phyloP scores from a whole-genome alignment of 2,329 filamentous ascomycete species.

The Xylariales sp. region DNA sequence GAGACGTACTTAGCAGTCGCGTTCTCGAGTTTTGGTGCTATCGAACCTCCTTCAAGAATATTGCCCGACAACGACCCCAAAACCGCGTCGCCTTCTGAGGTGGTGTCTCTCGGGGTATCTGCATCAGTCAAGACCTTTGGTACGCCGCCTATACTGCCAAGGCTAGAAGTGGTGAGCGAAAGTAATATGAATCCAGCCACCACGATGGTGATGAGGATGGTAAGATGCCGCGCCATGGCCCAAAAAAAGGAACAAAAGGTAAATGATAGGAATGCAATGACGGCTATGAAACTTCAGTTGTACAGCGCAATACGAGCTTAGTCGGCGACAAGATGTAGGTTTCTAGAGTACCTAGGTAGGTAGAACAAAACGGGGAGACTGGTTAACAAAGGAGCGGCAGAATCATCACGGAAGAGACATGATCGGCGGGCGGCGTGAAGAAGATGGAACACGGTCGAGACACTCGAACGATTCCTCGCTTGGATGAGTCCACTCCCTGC shows the following conservation, averaged over 20 bases:
- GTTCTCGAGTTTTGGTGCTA: constrained; percentile 85
- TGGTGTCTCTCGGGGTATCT: constrained; percentile 33
- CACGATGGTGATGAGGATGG: constrained; percentile 65
- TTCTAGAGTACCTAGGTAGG: not conserved
- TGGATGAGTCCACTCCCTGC: constrained; percentile 18
- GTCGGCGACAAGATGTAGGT: not conserved
- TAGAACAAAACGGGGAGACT: constrained; percentile 11
- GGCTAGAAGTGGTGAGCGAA: constrained; percentile 67
- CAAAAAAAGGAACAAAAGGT: constrained; percentile 6
- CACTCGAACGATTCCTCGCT: constrained; percentile 17
- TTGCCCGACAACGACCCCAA: constrained; percentile 58
- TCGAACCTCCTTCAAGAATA: constrained; percentile 74
- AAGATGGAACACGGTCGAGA: constrained; percentile 21
- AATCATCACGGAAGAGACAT: constrained; percentile 30
- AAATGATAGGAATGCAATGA: not conserved
- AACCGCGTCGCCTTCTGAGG: constrained; percentile 50
- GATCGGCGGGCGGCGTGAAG: constrained; percentile 25
- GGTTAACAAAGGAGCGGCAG: constrained; percentile 28
- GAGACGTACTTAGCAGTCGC: constrained; percentile 76
- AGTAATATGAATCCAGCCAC: constrained; percentile 68
- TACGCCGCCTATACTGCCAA: constrained; percentile 44
- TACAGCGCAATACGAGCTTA: not conserved
- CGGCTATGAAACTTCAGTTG: not conserved
- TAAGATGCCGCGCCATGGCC: constrained; percentile 66
- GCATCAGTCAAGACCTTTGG: constrained; percentile 41